These are phyloP conservation scores for Ailanthus altissimus DNA, from an alignment of 345 rosid species.

Conservation along the genomic window DNA sequence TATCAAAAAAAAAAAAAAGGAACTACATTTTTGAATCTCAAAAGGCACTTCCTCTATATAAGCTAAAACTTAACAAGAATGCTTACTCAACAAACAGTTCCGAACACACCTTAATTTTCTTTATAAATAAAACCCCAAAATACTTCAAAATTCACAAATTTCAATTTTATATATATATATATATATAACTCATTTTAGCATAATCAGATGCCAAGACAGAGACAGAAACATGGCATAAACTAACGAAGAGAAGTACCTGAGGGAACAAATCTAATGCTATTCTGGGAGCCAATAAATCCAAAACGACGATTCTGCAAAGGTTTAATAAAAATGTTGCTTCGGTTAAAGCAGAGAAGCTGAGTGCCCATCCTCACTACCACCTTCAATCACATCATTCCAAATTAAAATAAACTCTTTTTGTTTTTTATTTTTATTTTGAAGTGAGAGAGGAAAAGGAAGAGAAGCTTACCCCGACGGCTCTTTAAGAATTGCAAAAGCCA, in stretches of 20 bases:
- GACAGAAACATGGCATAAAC: neutral
- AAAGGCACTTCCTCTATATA: neutral
- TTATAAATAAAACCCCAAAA: neutral
- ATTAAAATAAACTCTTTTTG: neutral
- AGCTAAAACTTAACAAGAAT: no score
- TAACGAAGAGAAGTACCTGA: conserved; percentile 9
- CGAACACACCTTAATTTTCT: neutral
- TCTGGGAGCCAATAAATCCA: neutral
- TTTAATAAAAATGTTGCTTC: conserved; percentile 25
- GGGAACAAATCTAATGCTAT: neutral
- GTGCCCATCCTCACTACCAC: conserved; percentile 32
- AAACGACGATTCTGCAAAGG: conserved; percentile 22
- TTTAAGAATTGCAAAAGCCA: neutral
- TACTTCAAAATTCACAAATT: neutral
- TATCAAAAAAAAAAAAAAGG: no score
- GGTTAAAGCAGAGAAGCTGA: conserved; percentile 25
- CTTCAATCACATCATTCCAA: conserved; percentile 23
- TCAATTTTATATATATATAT: no score
- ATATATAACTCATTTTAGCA: neutral
- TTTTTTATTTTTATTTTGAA: neutral
- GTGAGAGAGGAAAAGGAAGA: neutral
- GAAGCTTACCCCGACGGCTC: neutral
- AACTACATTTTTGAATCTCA: neutral
- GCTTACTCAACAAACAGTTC: neutral
- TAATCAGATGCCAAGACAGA: neutral